Evolutionary conservation across 768 basidiomycete species (phyloP), one percentile per base, ranked within the genome.

Genomic region (Naematelia aurantialba): DNA sequence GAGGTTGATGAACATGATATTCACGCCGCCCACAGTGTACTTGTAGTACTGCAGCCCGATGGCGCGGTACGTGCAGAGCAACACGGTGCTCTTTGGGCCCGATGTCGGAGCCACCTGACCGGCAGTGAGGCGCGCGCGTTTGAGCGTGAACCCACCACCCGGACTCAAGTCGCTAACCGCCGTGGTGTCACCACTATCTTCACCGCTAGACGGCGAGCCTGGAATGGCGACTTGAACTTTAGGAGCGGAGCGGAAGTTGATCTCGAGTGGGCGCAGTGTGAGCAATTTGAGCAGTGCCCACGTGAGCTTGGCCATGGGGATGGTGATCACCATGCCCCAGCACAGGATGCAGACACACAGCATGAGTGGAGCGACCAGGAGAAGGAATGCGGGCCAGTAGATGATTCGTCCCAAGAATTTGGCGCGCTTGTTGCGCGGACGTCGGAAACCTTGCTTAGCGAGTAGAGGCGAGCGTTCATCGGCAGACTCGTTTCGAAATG

Each of bases 1-100:
- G 59, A 98, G 87, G 78, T 98, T 96, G 79, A 99, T 85, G 78
- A 99, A 98, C 60, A 98, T 78, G 75, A 99, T 97, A 81, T 99
- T 99, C 65, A 98, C 93, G 17, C 96, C 96, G 19, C 96, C 91
- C 51, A 99, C 84, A 4, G 96, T 99, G 76, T 99, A 99, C 81
- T 99, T 99, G 87, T 89, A 97, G 79, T 96, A 98, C 75, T 93
- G 83, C 69, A 85, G 80, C 1, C 94, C 96, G 53, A 86, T 82
- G 1, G 96, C 96, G 22, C 86, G 85, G 76, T 98, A 98, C 3
- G 88, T 94, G 79, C 96, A 99, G 26, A 99, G 83, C 25, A 99
- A 80, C 4, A 99, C 89, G 0, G 89, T 97, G 45, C 91, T 88
- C 30, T 82, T 83, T 1, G 87, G 87, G n/a, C 83, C 85, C 11